Base-by-base conservation (phyloP, 768 basidiomycete genomes). In the Chalciporus pseudorubinellus region DNA sequence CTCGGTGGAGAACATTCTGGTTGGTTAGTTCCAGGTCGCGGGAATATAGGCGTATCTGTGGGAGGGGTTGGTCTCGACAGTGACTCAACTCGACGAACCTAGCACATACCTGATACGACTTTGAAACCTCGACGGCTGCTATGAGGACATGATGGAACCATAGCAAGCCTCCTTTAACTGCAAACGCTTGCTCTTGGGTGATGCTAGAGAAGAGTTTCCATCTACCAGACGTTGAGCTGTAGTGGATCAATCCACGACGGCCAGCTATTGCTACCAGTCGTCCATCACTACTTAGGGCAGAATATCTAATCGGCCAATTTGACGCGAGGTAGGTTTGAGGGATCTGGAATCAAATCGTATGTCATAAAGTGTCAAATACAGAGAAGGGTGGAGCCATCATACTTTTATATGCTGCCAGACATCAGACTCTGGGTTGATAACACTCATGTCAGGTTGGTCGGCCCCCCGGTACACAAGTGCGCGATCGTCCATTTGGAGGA, bases 321-420 rank as follows among this genome's bases (percentile, higher is more conserved):
- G 83, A 79, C 1, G 91, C 80, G 39, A 98, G 72, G 69, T 98
- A 99, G n/a, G 74, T 72, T 61, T 87, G 82, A 1, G 97, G 97
- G 18, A 98, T 83, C 93, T 97, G 46, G 59, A 55, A 43, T 48
- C n/a, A 41, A 52, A 4, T 28, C 10, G 20, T 20, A 11, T 21
- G 16, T 24, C 34, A 46, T 24, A 24, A 4, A 19, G 11, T 38
- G 18, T 9, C 26, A 9, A 33, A 48, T 51, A 47, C 24, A 59
- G 16, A 22, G 45, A 42, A 39, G 12, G 46, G 39, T 40, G 12
- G 10, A 45, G 19, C 14, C 16, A 18, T 59, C 58, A 45, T 57
- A 81, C 92, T 81, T 95, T 95, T 68, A 98, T 88, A 70, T 90
- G 89, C 60, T 98, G 93, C 95, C 95, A 98, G 16, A 98, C 95